Percentiles rank a stretch among this genome's conserved stretches.
phyloP scores from a whole-genome alignment of 78 protist species.

The Anaeramoeba ignava region DNA sequence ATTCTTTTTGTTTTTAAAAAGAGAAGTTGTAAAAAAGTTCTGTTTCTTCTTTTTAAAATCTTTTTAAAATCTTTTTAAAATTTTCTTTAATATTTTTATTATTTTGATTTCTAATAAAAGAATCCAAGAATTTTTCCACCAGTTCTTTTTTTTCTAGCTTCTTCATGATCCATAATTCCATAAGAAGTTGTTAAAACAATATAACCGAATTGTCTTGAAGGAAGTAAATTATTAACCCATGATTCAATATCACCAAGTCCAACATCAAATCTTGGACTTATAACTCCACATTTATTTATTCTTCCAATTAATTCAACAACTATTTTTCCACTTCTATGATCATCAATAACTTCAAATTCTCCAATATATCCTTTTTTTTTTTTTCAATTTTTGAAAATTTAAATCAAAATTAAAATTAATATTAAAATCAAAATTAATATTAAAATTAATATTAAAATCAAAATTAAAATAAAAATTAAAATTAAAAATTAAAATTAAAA shows the following conservation, averaged over 20 bases:
- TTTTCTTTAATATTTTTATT: too few species aligned
- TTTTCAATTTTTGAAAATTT: too few species aligned
- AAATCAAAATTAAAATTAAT: too few species aligned
- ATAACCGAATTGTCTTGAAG: slow-evolving; percentile 97
- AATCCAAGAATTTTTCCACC: slow-evolving; percentile 96
- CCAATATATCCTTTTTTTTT: slow-evolving; percentile 98
- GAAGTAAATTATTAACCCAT: slow-evolving; percentile 83
- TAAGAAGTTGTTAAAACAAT: slow-evolving; percentile 94
- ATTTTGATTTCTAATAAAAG: slow-evolving; percentile 81
- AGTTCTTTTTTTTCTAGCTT: slow-evolving; percentile 80
- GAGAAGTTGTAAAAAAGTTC: too few species aligned
- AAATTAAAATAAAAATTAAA: too few species aligned
- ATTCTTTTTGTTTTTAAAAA: too few species aligned
- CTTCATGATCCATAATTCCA: slow-evolving; percentile 99
- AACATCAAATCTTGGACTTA: slow-evolving; percentile 94
- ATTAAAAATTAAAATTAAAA: too few species aligned
- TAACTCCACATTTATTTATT: slow-evolving; percentile 98
- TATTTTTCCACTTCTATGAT: slow-evolving; percentile 97
- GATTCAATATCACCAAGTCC: slow-evolving; percentile 35
- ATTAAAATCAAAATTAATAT: too few species aligned
- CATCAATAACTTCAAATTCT: slow-evolving; percentile 98
- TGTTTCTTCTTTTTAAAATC: too few species aligned
- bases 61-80: too few species aligned
- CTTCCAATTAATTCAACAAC: slow-evolving; percentile 96
- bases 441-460: too few species aligned